These are phyloP conservation scores for Mimosa bimucronata DNA, from an alignment of 306 rosid species.

Conservation along the genomic window DNA sequence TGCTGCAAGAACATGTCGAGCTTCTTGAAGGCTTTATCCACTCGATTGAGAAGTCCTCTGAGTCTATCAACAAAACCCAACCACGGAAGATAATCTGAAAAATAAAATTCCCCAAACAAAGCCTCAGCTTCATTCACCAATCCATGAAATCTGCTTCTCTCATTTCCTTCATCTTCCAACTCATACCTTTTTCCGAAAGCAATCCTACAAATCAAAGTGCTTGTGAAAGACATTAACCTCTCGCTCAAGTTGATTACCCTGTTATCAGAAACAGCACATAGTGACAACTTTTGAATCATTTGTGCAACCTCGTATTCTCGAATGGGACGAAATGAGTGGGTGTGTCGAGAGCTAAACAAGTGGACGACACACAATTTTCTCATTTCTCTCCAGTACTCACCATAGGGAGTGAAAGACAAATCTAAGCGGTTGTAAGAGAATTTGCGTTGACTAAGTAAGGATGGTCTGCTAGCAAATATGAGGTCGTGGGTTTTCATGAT, in stretches of 20 bases:
- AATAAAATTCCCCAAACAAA: slow-evolving; percentile 36
- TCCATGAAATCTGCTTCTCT: slow-evolving; percentile 39
- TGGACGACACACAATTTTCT: slow-evolving; percentile 46
- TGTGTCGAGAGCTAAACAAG: slow-evolving; percentile 42
- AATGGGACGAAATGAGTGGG: slow-evolving; percentile 36
- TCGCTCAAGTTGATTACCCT: slow-evolving; percentile 35
- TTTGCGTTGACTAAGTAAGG: slow-evolving; percentile 8
- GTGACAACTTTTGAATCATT: slow-evolving; percentile 33
- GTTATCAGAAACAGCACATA: not conserved
- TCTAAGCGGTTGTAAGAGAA: slow-evolving; percentile 55
- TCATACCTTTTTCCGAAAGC: slow-evolving; percentile 51
- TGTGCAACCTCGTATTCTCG: slow-evolving; percentile 41
- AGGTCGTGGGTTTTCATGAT: slow-evolving; percentile 52
- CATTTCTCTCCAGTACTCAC: slow-evolving; percentile 55
- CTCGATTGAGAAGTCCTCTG: slow-evolving; percentile 32
- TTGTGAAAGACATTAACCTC: slow-evolving; percentile 34
- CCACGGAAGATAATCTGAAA: slow-evolving; percentile 47
- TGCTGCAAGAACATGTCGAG: slow-evolving; percentile 50
- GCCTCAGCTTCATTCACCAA: slow-evolving; percentile 42
- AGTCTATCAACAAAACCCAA: slow-evolving; percentile 60
- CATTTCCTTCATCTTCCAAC: slow-evolving; percentile 9
- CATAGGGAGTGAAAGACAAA: slow-evolving; percentile 46
- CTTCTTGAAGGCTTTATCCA: slow-evolving; percentile 42
- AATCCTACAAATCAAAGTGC: slow-evolving; percentile 42
- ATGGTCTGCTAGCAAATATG: slow-evolving; percentile 48